These are phyloP conservation scores for Heliamphora exappendiculata DNA, from an alignment of 148 eudicot species.

Conservation along the genomic window DNA sequence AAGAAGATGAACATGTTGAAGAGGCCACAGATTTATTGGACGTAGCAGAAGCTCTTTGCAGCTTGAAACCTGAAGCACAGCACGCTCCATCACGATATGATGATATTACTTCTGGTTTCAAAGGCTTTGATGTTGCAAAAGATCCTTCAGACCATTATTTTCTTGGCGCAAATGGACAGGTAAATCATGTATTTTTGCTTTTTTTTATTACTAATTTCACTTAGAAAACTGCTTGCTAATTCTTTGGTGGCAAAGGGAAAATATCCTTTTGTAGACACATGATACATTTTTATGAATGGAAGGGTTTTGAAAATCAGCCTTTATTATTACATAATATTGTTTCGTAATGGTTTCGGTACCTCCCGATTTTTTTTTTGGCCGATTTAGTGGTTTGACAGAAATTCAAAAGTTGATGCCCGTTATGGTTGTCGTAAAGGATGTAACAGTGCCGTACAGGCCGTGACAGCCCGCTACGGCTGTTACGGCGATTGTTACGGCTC, in stretches of 20 bases:
- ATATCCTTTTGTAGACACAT: too few species aligned
- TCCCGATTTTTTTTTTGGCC: too few species aligned
- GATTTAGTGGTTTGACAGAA: too few species aligned
- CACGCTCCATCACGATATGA: conserved; percentile 14
- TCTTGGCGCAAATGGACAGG: conserved; percentile 51
- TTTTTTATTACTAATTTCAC: not conserved
- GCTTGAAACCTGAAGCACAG: conserved; percentile 25
- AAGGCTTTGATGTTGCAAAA: conserved; percentile 80
- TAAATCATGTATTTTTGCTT: conserved; percentile 18
- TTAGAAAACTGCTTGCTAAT: not conserved
- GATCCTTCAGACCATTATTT: conserved; percentile 82
- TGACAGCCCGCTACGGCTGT: too few species aligned
- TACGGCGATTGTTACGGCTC: too few species aligned
- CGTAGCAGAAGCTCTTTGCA: conserved; percentile 30
- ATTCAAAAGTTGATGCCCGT: too few species aligned
- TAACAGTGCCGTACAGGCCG: too few species aligned
- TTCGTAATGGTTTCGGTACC: too few species aligned
- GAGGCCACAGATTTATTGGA: conserved; percentile 28
- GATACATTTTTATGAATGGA: too few species aligned
- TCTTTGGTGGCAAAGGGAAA: not conserved
- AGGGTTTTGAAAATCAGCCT: too few species aligned
- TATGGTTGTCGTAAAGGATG: too few species aligned
- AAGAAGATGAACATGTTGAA: conserved; percentile 22
- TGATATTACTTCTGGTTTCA: conserved; percentile 43
- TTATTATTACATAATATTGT: too few species aligned